Evolutionary conservation across 2,329 filamentous ascomycete genomes (phyloP), one percentile per base, ranked within the genome.

Genomic region (Sporothrix humicola): DNA sequence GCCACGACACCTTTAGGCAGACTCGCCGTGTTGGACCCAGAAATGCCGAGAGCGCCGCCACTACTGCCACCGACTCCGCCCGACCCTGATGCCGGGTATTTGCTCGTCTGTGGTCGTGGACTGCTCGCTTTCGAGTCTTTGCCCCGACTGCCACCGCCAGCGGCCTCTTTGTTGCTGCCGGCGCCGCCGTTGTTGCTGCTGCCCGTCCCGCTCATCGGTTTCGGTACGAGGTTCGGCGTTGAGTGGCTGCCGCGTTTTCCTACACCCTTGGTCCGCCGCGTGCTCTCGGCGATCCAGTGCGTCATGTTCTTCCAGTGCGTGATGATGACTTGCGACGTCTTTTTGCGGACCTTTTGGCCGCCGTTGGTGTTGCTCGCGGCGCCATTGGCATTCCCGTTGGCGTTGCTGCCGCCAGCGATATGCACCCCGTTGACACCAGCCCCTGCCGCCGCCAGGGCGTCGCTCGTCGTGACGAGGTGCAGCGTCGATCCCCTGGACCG

Each of bases 401-500:
- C 26, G 23, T 31, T 42, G 54, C 69, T 52, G 13, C 26, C 17
- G 20, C 52, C 42, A 17, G 42, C 42, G n/a, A 26, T 17, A 7
- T 65, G 42, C 42, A 46, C n/a, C 1, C 61, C 61, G 10, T 46
- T 46, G 42, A 37, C 20, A n/a, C 71, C 71, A 5, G 61, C 61
- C 1, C 71, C 77, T 76, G 72, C 80, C 81, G n/a, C 81, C 76
- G 23, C 81, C 81, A 89, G 76, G 0, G 84, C 84, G 20, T 89
- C 87, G 7, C 85, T 85, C 0, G 89, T 90, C 10, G 93, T 92
- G 54, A 97, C 94, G 4, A 97, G 88, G 79, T 97, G 94, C 46
- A 98, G 87, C 76, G 94, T 96, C 77, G 94, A 97, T 59, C 93
- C 92, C 74, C 93, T 87, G 77, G 93, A 92, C 77, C 92, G 87